Evolutionary conservation across 1,284 basidiomycete genomes (phyloP), one percentile per base, ranked within the genome.

Genomic region (Cutaneotrichosporon mucoides): DNA sequence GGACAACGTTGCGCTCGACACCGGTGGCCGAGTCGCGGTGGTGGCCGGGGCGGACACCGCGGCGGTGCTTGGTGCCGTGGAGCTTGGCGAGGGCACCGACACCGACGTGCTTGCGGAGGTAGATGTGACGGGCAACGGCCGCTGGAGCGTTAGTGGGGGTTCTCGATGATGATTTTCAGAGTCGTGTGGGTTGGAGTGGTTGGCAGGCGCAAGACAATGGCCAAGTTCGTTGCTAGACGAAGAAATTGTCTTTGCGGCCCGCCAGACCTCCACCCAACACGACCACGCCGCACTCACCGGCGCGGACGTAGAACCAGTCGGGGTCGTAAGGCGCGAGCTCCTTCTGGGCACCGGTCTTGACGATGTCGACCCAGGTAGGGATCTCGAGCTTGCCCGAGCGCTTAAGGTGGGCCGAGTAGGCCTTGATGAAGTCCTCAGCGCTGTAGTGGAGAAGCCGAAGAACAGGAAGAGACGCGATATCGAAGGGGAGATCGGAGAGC

Each of bases 221-320:
- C 24, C 24, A 24, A 24, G 11, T 45, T 37, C 4, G 34, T 8
- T 10, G n/a, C 45, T 3, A 47, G 36, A 35, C 12, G 33, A 8
- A 37, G 24, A 49, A 44, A 40, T 55, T 45, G 46, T 13, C 46
- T 40, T 40, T 8, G 38, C 38, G 9, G 12, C 38, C 38, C 9
- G 38, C 9, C 38, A 40, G 9, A 11, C 8, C 9, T 47, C 24
- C 37, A 5, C 37, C 38, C 38, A 16, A 13, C 9, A 6, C 50
- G 13, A 2, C 12, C 2, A 15, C n/a, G 10, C 8, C 49, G 24
- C 24, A 53, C 61, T 60, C 55, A 94, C 93, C 93, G 81, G 94
- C 90, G 73, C 95, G 92, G 77, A 96, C 85, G 83, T 99, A 99
- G 86, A 88, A 99, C 95, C 95, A 99, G 82, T 99, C 96, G 55